Conservation (phyloP, 2,329 filamentous ascomycete species). For the Penicillium corylophilum region DNA sequence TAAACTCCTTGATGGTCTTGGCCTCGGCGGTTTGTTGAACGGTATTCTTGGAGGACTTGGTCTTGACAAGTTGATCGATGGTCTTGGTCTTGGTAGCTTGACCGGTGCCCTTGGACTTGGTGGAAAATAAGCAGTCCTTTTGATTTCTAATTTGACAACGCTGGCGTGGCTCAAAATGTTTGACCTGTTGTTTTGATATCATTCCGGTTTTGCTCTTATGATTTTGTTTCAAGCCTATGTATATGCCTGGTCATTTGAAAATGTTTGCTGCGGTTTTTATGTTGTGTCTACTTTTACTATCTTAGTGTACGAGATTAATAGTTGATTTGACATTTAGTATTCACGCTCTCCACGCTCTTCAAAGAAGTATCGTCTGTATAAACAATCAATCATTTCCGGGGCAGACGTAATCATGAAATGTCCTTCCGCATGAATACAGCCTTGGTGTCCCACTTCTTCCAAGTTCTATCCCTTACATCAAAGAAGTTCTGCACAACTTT, state of each 20-base stretch:
- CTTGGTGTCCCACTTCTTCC: constrained; percentile 16
- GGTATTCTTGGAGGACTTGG: constrained; percentile 74
- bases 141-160: neutral
- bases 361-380: neutral
- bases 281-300: neutral
- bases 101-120: constrained; percentile 42
- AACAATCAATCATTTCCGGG: no score
- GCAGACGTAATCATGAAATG: constrained; percentile 2
- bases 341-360: neutral
- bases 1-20: constrained; percentile 74
- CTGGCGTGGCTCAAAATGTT: neutral
- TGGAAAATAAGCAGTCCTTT: constrained; percentile 44
- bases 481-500: constrained; percentile 19
- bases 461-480: constrained; percentile 8
- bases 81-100: constrained; percentile 52
- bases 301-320: neutral
- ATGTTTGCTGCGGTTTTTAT: neutral
- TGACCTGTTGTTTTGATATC: neutral
- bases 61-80: constrained; percentile 51
- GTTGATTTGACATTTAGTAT: neutral
- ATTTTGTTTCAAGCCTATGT: neutral
- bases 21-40: constrained; percentile 77
- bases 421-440: constrained; percentile 25
- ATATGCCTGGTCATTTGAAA: neutral
- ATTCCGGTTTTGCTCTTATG: neutral